phyloP scores from a whole-genome alignment of 75 land plant species.

The Cunninghamia lanceolata region DNA sequence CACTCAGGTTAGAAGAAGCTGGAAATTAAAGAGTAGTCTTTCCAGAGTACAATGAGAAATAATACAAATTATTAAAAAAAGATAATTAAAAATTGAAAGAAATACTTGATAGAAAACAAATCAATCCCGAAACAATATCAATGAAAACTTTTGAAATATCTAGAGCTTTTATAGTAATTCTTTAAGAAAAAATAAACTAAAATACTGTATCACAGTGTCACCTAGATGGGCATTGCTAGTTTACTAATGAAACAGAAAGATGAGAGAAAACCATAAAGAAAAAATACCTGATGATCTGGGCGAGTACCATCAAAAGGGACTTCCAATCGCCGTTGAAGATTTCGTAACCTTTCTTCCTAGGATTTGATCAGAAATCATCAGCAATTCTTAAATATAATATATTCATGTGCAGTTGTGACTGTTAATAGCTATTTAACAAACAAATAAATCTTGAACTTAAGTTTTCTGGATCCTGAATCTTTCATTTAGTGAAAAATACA shows the following conservation, averaged over 20 bases:
- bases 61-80: no score
- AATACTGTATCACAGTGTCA: background rate
- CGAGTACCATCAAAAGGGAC: conserved; percentile 82
- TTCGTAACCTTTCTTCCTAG: conserved; percentile 75
- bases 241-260: background rate
- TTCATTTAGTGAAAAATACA: background rate
- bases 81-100: no score
- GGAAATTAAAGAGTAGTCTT: no score
- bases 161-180: background rate
- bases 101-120: no score
- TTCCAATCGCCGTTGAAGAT: conserved; percentile 63
- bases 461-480: background rate
- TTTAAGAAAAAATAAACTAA: background rate
- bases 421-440: background rate
- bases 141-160: background rate
- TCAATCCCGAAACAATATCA: no score
- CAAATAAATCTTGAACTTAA: background rate
- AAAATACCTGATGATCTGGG: conserved; percentile 71
- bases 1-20: no score
- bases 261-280: background rate
- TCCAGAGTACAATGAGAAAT: no score
- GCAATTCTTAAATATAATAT: background rate
- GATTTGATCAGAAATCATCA: background rate
- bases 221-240: background rate
- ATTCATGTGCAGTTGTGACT: background rate